Base-by-base conservation (phyloP, 2,329 filamentous ascomycete genomes). In the Ambrosiella beaveri region DNA sequence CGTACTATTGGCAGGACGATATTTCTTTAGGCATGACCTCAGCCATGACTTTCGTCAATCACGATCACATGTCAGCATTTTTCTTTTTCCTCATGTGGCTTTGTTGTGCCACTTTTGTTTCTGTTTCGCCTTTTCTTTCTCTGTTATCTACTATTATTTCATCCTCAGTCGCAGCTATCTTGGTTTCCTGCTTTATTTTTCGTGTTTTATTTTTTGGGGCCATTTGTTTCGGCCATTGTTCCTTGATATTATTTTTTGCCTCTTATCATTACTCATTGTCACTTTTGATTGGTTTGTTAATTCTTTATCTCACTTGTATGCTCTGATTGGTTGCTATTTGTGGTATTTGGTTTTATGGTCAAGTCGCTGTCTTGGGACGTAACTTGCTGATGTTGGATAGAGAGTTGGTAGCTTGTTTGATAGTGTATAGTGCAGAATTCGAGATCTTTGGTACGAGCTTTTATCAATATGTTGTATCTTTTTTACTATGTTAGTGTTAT, bases 201-300 rank as follows among this genome's bases (percentile, higher is more conserved):
- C 6, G 2, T 51, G n/a, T 37, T 51, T 59, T 49, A 50, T 38
- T 54, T 37, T 58, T 54, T 11, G 11, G 36, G 36, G 9, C 36
- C 44, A 8, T 13, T 17, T 17, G 44, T 47, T 47, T 47, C n/a
- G 15, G 44, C 19, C 19, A 12, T 8, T 47, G 44, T 47, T 47
- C 44, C n/a, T 47, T 47, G 44, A 50, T 53, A 52, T 44, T 37
- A 45, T 51, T 35, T 52, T n/a, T 56, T 59, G 35, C n/a, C n/a
- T 44, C 17, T 55, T 40, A 41, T 19, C n/a, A 15, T 52, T 35
- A 40, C 7, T 57, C 57, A 13, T 27, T 57, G 50, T 40, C 36
- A 36, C 38, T 15, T 53, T 41, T 54, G 9, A 8, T 47, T n/a
- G 2, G n/a, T 8, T 47, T n/a, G 9, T 17, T 47, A 15, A 8